phyloP scores from a whole-genome alignment of 192 early-diverging fungal genomes.

The Rhizophlyctis rosea region DNA sequence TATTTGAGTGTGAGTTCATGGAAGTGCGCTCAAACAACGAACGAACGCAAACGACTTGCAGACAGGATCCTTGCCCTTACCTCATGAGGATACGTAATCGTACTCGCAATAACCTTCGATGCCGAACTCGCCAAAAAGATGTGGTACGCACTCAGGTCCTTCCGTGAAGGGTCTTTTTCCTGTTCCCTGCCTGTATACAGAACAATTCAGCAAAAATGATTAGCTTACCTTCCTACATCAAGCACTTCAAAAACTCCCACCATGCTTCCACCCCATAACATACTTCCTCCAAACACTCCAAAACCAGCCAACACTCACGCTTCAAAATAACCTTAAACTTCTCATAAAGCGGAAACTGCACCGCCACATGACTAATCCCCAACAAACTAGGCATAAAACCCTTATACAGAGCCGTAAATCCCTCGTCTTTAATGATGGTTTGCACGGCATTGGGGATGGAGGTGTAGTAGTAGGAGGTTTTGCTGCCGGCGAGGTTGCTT shows the following conservation, averaged over 20 bases:
- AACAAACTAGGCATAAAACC: constrained; percentile 87
- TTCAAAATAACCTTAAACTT: constrained; percentile 59
- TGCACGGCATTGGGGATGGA: constrained; percentile 78
- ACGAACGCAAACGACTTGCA: constrained; percentile 1
- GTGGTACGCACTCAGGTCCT: constrained; percentile 35
- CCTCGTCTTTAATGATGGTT: constrained; percentile 74
- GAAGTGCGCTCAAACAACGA: too few species aligned
- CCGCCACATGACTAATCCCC: constrained; percentile 87
- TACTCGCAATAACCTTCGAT: constrained; percentile 87
- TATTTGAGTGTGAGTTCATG: not conserved
- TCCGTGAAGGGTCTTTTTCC: constrained; percentile 8
- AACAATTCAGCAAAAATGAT: not conserved
- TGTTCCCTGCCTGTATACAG: not conserved
- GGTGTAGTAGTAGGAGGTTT: constrained; percentile 75
- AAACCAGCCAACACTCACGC: constrained; percentile 11
- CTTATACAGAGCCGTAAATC: constrained; percentile 83
- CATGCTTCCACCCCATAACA: not conserved
- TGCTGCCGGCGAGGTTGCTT: constrained; percentile 35
- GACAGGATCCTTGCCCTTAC: constrained; percentile 30
- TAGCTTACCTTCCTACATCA: not conserved
- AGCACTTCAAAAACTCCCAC: not conserved
- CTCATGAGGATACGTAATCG: constrained; percentile 94
- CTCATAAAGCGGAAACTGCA: constrained; percentile 97
- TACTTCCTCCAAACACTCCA: not conserved
- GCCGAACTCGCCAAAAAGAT: constrained; percentile 79